Base-by-base conservation (phyloP, 805 yeast species). In the Komagataella phaffii region DNA sequence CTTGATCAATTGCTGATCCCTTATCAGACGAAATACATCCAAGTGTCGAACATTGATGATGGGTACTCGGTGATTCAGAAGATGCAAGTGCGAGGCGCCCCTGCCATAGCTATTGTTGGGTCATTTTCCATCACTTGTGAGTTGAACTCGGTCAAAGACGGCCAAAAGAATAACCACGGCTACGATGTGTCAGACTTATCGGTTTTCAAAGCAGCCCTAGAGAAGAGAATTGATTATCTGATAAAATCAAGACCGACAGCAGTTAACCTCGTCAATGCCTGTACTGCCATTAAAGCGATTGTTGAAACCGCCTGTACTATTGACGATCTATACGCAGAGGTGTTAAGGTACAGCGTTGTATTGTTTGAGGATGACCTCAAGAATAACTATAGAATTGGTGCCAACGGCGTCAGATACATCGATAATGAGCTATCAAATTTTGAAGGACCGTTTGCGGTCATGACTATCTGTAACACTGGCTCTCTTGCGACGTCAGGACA, bases 51-150 rank as follows among this genome's bases (percentile, higher is more conserved):
- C 17, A 80, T 87, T 50, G 82, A 82, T 48, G 89, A 84, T 63
- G 97, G 95, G 3, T 88, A 70, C 66, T 73, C 75, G 17, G 95
- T 86, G n/a, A 91, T 91, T 64, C 83, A 81, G 61, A 74, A 74
- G 53, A 91, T 91, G 99, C 89, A 87, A 60, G 97, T 95, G 3
- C 76, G 99, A 64, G 99, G 99, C 44, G 99, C 99, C 0, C 99
- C 99, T 0, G 98, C 98, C 1, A 91, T 91, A 62, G 97, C 97
- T 55, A 87, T 91, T 53, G 97, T 91, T 2, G 98, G 96, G 4
- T 81, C 89, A 1, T 75, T 90, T 54, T 79, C 96, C 2, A 76
- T 91, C 3, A 83, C 87, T 1, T 80, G 85, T n/a, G 96, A 91
- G 57, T 66, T 79, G 3, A 67, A 66, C 52, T 59, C 59, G 61